These are phyloP conservation scores for Alloteropsis angusta DNA, from an alignment of 202 grass and related monocot species.

Conservation along the genomic window DNA sequence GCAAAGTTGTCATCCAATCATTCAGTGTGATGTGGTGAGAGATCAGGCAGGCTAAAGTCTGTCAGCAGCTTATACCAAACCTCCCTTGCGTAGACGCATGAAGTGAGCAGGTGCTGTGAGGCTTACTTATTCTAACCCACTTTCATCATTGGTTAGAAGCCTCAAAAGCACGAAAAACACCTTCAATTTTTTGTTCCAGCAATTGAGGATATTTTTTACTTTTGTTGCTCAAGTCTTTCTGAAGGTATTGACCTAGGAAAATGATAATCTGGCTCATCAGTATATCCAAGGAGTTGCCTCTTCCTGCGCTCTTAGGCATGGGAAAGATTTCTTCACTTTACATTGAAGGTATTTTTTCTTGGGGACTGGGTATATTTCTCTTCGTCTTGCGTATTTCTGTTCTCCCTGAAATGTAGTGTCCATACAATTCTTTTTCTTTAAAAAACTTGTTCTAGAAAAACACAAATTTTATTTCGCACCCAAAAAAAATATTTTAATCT, in stretches of 20 bases:
- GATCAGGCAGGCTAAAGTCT: not conserved
- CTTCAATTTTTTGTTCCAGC: not conserved
- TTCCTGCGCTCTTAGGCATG: not conserved
- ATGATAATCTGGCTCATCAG: not conserved
- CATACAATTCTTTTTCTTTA: not conserved
- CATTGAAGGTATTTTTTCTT: not conserved
- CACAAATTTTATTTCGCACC: too few relatives aligned
- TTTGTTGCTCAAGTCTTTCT: not conserved
- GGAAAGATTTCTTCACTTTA: not conserved
- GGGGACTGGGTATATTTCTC: too few relatives aligned
- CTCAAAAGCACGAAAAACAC: conserved; percentile 4
- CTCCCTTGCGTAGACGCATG: too few relatives aligned
- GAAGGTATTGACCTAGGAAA: not conserved
- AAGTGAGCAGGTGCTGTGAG: not conserved
- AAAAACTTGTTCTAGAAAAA: not conserved
- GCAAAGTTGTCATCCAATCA: too few relatives aligned
- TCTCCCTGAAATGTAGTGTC: not conserved
- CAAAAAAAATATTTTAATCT: too few relatives aligned
- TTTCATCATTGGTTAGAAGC: conserved; percentile 4
- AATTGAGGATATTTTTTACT: not conserved
- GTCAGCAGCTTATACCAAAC: too few relatives aligned
- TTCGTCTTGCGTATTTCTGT: too few relatives aligned
- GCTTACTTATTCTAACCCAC: not conserved
- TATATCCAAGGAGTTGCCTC: conserved; percentile 1
- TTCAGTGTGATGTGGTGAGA: too few relatives aligned